Percentiles rank a stretch among this genome's conserved stretches.
Evolutionary conservation across 108 stramenopile genomes (phyloP).

Genomic region (Mayamaea pseudoterrestris): DNA sequence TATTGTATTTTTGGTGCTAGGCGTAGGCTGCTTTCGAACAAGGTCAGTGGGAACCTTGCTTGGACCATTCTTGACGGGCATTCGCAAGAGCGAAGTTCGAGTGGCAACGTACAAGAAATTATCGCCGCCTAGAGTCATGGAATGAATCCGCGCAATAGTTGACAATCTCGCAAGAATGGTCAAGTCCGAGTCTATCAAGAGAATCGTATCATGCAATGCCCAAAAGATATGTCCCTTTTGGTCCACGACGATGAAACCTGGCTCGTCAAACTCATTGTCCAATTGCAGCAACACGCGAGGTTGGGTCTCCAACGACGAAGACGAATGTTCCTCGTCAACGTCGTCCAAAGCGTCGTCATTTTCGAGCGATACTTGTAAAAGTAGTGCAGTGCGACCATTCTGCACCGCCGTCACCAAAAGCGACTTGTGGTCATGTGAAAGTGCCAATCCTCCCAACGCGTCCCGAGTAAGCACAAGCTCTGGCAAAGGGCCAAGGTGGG

Average conservation of each 20-base stretch:
- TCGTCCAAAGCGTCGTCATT: no score
- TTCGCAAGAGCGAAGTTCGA: conserved; percentile 21
- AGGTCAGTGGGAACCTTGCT: no score
- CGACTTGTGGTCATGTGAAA: conserved; percentile 18
- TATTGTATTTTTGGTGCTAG: no score
- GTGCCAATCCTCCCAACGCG: conserved; percentile 38
- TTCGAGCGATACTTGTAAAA: no score
- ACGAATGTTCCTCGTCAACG: conserved; percentile 6
- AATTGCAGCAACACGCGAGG: conserved; percentile 1
- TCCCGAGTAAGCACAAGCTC: not conserved
- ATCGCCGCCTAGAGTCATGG: conserved; percentile 45
- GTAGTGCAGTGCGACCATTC: not conserved
- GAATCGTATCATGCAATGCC: conserved; percentile 18
- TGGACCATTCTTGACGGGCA: no score
- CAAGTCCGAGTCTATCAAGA: conserved; percentile 12
- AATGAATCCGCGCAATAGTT: conserved; percentile 5
- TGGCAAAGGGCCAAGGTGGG: not conserved
- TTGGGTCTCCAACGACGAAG: not conserved
- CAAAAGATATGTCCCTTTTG: conserved; percentile 33
- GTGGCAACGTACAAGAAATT: conserved; percentile 51
- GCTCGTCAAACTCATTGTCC: conserved; percentile 23
- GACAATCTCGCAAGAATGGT: conserved; percentile 4
- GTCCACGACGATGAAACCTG: conserved; percentile 37
- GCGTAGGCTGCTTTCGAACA: no score
- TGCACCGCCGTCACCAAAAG: conserved; percentile 20